These are phyloP conservation scores for Echites panduratus DNA, from an alignment of 257 asterid species.

Conservation along the genomic window DNA sequence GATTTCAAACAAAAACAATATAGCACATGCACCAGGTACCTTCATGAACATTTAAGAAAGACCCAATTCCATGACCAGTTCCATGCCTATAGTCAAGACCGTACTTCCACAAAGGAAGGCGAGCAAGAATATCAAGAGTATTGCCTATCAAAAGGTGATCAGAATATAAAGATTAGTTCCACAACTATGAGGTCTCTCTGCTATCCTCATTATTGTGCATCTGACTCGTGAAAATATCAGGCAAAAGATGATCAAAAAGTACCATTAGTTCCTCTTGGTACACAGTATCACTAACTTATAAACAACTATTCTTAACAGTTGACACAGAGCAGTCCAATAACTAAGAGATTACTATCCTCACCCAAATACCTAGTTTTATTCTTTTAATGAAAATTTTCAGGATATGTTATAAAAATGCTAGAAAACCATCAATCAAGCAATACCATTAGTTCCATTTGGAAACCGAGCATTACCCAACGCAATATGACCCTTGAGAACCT, in stretches of 20 bases:
- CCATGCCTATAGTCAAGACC: slow-evolving; percentile 99
- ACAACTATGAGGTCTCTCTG: background rate
- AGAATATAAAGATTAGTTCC: slow-evolving; percentile 9
- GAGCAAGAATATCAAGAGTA: slow-evolving; percentile 79
- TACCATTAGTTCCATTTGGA: slow-evolving; percentile 94
- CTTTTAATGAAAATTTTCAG: background rate
- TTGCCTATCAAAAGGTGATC: slow-evolving; percentile 49
- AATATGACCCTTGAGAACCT: slow-evolving; percentile 98
- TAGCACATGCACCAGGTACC: slow-evolving; percentile 34
- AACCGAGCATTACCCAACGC: slow-evolving; percentile 91
- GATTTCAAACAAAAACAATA: background rate
- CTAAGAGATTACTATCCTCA: background rate
- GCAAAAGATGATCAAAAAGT: slow-evolving; percentile 11
- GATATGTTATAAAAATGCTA: background rate
- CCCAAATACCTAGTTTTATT: background rate
- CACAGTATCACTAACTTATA: background rate
- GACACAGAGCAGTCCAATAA: background rate
- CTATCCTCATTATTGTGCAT: background rate
- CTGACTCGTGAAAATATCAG: background rate
- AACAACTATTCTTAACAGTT: background rate
- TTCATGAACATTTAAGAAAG: slow-evolving; percentile 93
- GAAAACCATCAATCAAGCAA: background rate
- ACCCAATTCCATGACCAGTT: slow-evolving; percentile 97
- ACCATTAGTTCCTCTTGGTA: too few relatives aligned
- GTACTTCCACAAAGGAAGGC: slow-evolving; percentile 81